Conservation (phyloP, 1,139 yeast genomes). For the Candida smagusa region DNA sequence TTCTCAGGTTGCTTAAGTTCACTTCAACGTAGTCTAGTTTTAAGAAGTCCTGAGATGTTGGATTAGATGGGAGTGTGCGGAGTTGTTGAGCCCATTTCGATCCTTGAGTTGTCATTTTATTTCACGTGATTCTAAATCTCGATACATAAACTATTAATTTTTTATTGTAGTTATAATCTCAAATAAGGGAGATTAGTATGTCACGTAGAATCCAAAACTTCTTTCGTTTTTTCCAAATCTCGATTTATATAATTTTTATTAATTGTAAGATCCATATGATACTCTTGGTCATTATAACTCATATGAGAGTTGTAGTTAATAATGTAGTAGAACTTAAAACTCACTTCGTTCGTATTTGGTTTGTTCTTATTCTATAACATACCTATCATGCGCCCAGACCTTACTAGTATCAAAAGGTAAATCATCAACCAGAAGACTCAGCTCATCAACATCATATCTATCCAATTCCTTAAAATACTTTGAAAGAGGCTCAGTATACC, state of each 20-base stretch:
- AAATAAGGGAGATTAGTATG: no score
- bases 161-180: no score
- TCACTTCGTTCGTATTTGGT: no score
- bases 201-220: no score
- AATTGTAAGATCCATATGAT: no score
- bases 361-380: conserved; percentile 7
- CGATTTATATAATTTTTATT: no score
- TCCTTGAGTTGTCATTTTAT: background rate
- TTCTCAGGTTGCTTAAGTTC: conserved; percentile 42
- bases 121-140: background rate
- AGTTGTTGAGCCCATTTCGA: conserved; percentile 6
- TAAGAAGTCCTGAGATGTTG: conserved; percentile 35
- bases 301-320: no score
- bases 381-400: conserved; percentile 33
- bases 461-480: conserved; percentile 33
- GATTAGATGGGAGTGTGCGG: conserved; percentile 39
- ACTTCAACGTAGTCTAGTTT: conserved; percentile 45
- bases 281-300: no score
- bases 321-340: no score
- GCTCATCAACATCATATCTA: conserved; percentile 20
- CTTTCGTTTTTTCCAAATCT: no score
- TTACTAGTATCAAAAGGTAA: conserved; percentile 28
- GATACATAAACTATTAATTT: background rate
- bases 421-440: conserved; percentile 13
- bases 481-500: conserved; percentile 47